These are phyloP conservation scores for Penicillium simplicissimum DNA, from an alignment of 495 filamentous ascomycete species.

Conservation along the genomic window DNA sequence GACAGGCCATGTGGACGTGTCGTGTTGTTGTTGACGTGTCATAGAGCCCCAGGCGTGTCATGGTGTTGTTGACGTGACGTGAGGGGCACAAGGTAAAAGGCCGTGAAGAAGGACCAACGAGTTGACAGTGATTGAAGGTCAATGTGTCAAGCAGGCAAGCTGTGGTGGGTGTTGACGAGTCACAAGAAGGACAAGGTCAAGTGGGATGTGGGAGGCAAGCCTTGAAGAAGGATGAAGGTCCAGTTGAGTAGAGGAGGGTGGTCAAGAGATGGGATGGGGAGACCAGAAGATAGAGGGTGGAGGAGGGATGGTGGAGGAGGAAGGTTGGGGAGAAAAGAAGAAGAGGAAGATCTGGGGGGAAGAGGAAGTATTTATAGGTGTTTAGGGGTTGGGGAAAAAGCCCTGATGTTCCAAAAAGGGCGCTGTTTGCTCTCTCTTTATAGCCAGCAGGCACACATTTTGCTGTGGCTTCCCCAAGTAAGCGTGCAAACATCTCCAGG, in stretches of 20 bases:
- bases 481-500: neutral
- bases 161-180: neutral
- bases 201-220: neutral
- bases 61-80: neutral
- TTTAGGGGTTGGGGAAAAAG: neutral
- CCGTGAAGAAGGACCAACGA: neutral
- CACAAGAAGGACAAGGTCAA: neutral
- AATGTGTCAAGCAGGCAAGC: neutral
- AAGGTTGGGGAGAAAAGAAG: too few species aligned
- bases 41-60: neutral
- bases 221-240: neutral
- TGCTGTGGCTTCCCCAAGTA: neutral
- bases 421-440: neutral
- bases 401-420: neutral
- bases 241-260: neutral
- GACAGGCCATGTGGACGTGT: neutral
- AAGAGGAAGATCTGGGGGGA: neutral
- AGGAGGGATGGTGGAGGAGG: neutral
- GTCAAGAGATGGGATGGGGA: neutral
- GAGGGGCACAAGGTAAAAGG: neutral
- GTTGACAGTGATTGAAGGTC: slow-evolving; percentile 3
- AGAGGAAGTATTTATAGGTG: neutral
- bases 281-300: neutral
- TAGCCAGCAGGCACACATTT: neutral
- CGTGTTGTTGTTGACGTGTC: neutral